phyloP scores from a whole-genome alignment of 805 yeast genomes.

The Nematodospora valgi region DNA sequence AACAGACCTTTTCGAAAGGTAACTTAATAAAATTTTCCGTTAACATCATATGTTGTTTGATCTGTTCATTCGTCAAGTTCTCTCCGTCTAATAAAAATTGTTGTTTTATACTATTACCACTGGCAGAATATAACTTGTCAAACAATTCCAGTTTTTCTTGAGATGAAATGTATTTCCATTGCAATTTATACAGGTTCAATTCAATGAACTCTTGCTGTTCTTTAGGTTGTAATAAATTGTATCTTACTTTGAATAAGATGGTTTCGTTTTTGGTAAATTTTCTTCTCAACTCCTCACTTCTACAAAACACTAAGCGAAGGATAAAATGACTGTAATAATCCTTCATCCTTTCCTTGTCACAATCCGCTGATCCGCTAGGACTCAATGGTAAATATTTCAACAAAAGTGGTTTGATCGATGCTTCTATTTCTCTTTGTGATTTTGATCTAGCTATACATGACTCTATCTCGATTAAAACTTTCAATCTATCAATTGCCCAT shows the following conservation, averaged over 20 bases:
- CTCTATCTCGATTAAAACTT: slow-evolving; percentile 81
- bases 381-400: slow-evolving; percentile 57
- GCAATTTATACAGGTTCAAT: slow-evolving; percentile 50
- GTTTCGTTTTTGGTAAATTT: slow-evolving; percentile 79
- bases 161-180: slow-evolving; percentile 64
- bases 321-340: slow-evolving; percentile 93
- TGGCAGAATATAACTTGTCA: slow-evolving; percentile 52
- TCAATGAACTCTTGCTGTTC: slow-evolving; percentile 75
- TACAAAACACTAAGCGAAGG: slow-evolving; percentile 83
- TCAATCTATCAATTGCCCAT: slow-evolving; percentile 93
- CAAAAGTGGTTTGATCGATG: slow-evolving; percentile 61
- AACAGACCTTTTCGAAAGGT: slow-evolving; percentile 83
- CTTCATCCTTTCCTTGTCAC: slow-evolving; percentile 65
- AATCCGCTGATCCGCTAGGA: slow-evolving; percentile 29
- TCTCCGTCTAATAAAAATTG: slow-evolving; percentile 33
- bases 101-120: slow-evolving; percentile 41
- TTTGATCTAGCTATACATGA: slow-evolving; percentile 65
- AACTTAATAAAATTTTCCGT: slow-evolving; percentile 74
- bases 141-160: slow-evolving; percentile 56
- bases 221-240: slow-evolving; percentile 51
- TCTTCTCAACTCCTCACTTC: slow-evolving; percentile 75
- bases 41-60: slow-evolving; percentile 44
- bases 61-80: slow-evolving; percentile 46
- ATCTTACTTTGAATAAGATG: slow-evolving; percentile 70
- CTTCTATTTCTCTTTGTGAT: slow-evolving; percentile 60